Evolutionary conservation across 169 alveolate genomes (phyloP), one percentile per base, ranked within the genome.

Genomic region (Cryptosporidium ubiquitum): DNA sequence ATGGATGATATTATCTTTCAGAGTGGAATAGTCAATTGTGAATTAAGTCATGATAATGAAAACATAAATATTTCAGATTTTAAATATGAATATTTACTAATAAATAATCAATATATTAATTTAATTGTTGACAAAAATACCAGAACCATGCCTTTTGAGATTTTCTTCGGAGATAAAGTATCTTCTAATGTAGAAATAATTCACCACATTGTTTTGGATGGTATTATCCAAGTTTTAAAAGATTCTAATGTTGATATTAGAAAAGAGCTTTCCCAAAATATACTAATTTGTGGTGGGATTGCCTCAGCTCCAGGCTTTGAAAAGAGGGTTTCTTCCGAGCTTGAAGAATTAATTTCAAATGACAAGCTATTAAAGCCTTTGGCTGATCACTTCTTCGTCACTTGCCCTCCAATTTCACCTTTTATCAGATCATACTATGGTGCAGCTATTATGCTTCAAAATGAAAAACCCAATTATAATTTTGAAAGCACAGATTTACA

Each of bases 381-480:
- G 18, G 31, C 55, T 2, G 75, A 79, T n/a, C 55, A 20, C 18
- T 26, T 79, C 20, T 61, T 61, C 31, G 75, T 79, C 12, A 40
- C 75, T n/a, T 35, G 70, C 12, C 89, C 89, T 37, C 89, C 89
- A 9, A 79, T 79, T 37, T 79, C 89, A 0, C 89, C 89, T 7
- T 79, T 79, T 61, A 26, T 79, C 31, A 58, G 89, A 44, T 79
- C 89, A 18, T 79, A 79, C 37, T 35, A 14, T 5, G 89, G 89
- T 26, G 69, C 89, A 29, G 44, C 49, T 26, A 42, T 79, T 5
- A 61, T 61, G 73, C 29, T 64, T 23, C 66, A 55, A 55, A 31
- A 55, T 2, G 35, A 55, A n/a, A 55, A 55, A 55, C 3, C 20
- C 9, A 9, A 20, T 55, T 55, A 23, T 26, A 55, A 26, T 26